These are phyloP conservation scores for Blastomyces silverae DNA, from an alignment of 2,329 filamentous ascomycete species.

Conservation along the genomic window DNA sequence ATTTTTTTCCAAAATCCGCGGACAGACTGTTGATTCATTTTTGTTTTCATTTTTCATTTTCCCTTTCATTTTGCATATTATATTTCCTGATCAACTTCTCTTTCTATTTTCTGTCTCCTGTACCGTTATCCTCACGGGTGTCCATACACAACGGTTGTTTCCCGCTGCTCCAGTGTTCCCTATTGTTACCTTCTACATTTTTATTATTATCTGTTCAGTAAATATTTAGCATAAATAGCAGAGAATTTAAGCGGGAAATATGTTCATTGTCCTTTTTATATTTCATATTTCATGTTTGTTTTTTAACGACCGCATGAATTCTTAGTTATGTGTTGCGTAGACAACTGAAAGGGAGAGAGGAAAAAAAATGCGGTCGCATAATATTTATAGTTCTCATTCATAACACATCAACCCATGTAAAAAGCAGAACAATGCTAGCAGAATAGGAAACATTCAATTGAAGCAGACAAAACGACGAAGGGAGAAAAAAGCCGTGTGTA, in stretches of 20 bases:
- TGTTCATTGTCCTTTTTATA: background rate
- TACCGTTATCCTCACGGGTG: conserved; percentile 20
- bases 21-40: background rate
- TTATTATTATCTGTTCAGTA: background rate
- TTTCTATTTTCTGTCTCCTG: conserved; percentile 21
- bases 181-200: background rate
- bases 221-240: background rate
- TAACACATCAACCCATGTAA: background rate
- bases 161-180: background rate
- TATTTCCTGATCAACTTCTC: conserved; percentile 28
- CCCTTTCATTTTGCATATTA: conserved; percentile 14
- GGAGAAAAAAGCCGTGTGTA: background rate
- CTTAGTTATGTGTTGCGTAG: background rate
- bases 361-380: background rate
- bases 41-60: background rate
- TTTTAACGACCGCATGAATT: too few relatives aligned
- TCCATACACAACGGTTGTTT: background rate
- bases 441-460: background rate
- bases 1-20: background rate
- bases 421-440: background rate
- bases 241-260: background rate
- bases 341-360: background rate
- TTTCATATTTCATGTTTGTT: too few relatives aligned
- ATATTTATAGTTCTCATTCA: background rate
- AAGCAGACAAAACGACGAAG: background rate